Conservation (phyloP, 1,139 yeast genomes). For the Lodderomyces theae region DNA sequence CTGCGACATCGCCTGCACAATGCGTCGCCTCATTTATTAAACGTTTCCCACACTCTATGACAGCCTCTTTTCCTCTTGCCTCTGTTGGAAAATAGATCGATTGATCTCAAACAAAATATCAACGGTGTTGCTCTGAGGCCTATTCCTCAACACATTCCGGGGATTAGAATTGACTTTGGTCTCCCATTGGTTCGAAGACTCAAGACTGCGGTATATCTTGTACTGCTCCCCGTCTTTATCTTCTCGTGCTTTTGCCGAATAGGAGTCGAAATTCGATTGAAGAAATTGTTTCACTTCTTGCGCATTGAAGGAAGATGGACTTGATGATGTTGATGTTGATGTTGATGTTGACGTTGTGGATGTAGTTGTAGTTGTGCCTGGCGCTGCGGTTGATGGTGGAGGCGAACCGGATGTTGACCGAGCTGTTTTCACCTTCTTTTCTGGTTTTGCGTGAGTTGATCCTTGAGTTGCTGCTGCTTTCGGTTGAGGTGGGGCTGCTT, state of each 20-base stretch:
- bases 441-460: constrained; percentile 5
- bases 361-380: constrained; percentile 2
- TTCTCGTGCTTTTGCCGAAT: constrained; percentile 18
- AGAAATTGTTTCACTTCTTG: constrained; percentile 20
- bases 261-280: constrained; percentile 15
- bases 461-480: constrained; percentile 4
- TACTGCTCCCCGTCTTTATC: constrained; percentile 19
- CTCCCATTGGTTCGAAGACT: constrained; percentile 26
- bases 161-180: constrained; percentile 14
- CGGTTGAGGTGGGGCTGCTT: constrained; percentile 6
- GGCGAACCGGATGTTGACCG: constrained; percentile 1
- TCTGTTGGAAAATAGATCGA: constrained; percentile 20
- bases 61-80: neutral
- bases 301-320: constrained; percentile 18
- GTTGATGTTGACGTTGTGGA: too few relatives aligned
- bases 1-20: too few relatives aligned
- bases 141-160: constrained; percentile 18
- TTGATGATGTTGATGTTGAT: too few relatives aligned
- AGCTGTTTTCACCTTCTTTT: constrained; percentile 3
- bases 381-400: constrained; percentile 1
- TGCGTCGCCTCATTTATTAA: too few relatives aligned
- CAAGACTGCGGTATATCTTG: constrained; percentile 21
- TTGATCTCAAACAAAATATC: constrained; percentile 23
- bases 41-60: neutral
- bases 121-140: constrained; percentile 10